Conservation (phyloP, 2,329 filamentous ascomycete species). For the Cladobotryum protrusum region DNA sequence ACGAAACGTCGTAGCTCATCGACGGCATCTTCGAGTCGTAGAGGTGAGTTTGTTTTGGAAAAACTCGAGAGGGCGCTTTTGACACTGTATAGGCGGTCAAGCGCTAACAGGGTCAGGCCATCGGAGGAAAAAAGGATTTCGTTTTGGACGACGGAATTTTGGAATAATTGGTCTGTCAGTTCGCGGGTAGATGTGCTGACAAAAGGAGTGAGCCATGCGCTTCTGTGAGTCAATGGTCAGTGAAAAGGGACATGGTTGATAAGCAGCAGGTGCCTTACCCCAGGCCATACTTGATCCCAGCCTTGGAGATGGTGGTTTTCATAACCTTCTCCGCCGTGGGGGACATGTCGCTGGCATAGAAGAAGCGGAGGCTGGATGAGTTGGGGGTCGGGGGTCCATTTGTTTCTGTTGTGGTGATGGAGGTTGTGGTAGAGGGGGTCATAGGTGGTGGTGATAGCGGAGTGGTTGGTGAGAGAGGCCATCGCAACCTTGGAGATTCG, state of each 20-base stretch:
- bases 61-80: conserved; percentile 55
- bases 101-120: conserved; percentile 52
- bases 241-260: not conserved
- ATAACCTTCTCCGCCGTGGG: conserved; percentile 43
- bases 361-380: conserved; percentile 44
- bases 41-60: conserved; percentile 37
- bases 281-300: conserved; percentile 40
- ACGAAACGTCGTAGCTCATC: conserved; percentile 57
- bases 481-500: conserved; percentile 23
- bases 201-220: conserved; percentile 39
- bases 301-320: conserved; percentile 43
- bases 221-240: conserved; percentile 18
- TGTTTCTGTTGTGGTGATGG: conserved; percentile 26
- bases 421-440: conserved; percentile 42
- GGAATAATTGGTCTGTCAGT: conserved; percentile 46
- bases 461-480: conserved; percentile 33
- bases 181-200: conserved; percentile 37
- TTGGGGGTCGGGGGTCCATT: conserved; percentile 28
- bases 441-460: conserved; percentile 37
- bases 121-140: conserved; percentile 55
- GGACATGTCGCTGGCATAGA: conserved; percentile 42
- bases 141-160: conserved; percentile 52
- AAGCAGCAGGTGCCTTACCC: conserved; percentile 25
- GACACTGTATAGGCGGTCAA: conserved; percentile 60
- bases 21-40: conserved; percentile 53